Evolutionary conservation across 345 rosid species (phyloP).

Genomic region (Brassica cretica): DNA sequence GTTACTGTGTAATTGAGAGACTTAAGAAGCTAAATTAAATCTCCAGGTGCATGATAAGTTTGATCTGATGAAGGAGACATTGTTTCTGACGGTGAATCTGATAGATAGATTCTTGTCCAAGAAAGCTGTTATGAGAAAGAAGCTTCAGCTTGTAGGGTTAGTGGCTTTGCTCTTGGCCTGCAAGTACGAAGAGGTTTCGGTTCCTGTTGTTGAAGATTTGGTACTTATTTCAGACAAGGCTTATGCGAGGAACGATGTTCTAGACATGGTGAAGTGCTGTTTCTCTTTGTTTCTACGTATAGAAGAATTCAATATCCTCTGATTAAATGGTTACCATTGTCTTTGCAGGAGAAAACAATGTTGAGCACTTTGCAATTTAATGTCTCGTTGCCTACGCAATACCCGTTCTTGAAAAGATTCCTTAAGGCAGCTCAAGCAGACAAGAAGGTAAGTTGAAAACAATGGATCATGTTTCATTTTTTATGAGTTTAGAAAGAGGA

Average conservation of each 20-base stretch:
- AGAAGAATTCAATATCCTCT: background rate
- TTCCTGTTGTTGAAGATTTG: conserved; percentile 82
- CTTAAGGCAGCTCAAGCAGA: conserved; percentile 90
- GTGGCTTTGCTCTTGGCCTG: conserved; percentile 95
- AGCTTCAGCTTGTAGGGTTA: conserved; percentile 88
- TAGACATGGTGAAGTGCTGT: conserved; percentile 59
- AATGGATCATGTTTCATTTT: conserved; percentile 1
- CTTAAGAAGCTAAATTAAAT: background rate
- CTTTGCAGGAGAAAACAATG: conserved; percentile 73
- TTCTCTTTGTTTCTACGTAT: background rate
- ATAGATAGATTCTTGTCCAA: conserved; percentile 85
- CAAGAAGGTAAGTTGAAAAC: conserved; percentile 50
- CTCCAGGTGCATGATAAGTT: conserved; percentile 93
- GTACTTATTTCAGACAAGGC: conserved; percentile 90
- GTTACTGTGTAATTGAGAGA: background rate
- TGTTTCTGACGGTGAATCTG: conserved; percentile 81
- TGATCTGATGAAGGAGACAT: conserved; percentile 76
- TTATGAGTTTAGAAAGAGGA: background rate
- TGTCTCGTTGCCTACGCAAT: conserved; percentile 83
- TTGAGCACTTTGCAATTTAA: conserved; percentile 72
- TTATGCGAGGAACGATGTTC: conserved; percentile 64
- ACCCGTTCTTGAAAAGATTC: conserved; percentile 72
- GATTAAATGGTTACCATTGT: background rate
- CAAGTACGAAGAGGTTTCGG: conserved; percentile 95
- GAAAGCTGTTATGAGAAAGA: conserved; percentile 67